Percentiles rank a stretch among this genome's conserved stretches.
These are phyloP conservation scores for Hirschfeldia incana DNA, from an alignment of 345 rosid genomes.

Conservation along the genomic window DNA sequence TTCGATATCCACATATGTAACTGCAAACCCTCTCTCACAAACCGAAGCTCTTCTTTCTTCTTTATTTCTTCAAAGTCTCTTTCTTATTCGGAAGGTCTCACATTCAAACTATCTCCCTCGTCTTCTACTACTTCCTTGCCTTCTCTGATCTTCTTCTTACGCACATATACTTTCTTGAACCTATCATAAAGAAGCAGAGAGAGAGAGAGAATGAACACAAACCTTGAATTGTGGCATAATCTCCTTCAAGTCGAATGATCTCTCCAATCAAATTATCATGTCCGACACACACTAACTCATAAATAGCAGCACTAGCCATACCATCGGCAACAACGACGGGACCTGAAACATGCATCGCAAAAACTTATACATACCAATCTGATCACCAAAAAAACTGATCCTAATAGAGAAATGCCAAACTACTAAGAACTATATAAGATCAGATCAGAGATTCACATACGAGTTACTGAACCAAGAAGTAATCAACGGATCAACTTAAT, in stretches of 20 bases:
- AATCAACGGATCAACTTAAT: slow-evolving; percentile 10
- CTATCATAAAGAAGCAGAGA: too few species aligned
- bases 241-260: slow-evolving; percentile 97
- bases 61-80: too few species aligned
- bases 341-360: slow-evolving; percentile 79
- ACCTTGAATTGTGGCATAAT: slow-evolving; percentile 99
- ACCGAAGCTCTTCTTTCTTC: too few species aligned
- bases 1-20: too few species aligned
- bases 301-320: slow-evolving; percentile 99
- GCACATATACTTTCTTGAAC: too few species aligned
- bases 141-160: too few species aligned
- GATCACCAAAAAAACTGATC: not conserved
- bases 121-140: too few species aligned
- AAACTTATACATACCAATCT: slow-evolving; percentile 20
- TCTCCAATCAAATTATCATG: slow-evolving; percentile 96
- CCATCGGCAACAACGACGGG: slow-evolving; percentile 99
- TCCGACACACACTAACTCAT: slow-evolving; percentile 98
- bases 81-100: too few species aligned
- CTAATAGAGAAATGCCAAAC: slow-evolving; percentile 1
- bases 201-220: not conserved
- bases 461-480: too few species aligned
- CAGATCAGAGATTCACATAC: slow-evolving; percentile 18
- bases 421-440: slow-evolving; percentile 19
- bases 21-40: too few species aligned
- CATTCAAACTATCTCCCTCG: too few species aligned